These are phyloP conservation scores for Ceriops tagal DNA, from an alignment of 345 rosid genomes.

Conservation along the genomic window DNA sequence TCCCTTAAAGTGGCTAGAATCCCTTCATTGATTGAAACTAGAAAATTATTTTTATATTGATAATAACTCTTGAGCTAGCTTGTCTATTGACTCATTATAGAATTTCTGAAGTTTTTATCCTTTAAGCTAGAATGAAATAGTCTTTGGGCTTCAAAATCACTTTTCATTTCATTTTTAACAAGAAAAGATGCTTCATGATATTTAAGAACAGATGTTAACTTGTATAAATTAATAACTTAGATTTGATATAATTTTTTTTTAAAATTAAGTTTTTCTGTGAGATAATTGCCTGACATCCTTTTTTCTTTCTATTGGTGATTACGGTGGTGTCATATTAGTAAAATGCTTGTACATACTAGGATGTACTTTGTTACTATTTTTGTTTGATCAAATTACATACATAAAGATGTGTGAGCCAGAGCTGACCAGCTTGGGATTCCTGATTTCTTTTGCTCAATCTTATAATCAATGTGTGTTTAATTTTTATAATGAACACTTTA, in stretches of 20 bases:
- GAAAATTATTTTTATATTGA: background rate
- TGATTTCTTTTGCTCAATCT: too few relatives aligned
- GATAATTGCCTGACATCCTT: background rate
- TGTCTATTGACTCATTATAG: background rate
- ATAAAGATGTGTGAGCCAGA: too few relatives aligned
- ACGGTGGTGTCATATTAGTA: background rate
- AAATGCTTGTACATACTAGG: background rate
- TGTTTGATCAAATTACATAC: background rate
- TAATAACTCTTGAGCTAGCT: background rate
- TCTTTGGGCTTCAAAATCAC: background rate
- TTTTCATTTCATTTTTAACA: conserved; percentile 1
- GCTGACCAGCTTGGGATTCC: too few relatives aligned
- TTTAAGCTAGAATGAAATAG: background rate
- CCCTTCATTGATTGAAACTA: too few relatives aligned
- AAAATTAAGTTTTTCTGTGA: background rate
- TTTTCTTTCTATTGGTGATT: background rate
- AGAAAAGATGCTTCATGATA: background rate
- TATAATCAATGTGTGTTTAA: too few relatives aligned
- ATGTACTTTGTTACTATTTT: background rate
- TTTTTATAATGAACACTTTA: too few relatives aligned
- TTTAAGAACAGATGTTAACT: background rate
- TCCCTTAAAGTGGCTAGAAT: too few relatives aligned
- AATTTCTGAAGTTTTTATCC: background rate
- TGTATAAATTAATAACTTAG: background rate
- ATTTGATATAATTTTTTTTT: background rate